phyloP scores from a whole-genome alignment of 768 basidiomycete species.

The Termitomyces sp. region DNA sequence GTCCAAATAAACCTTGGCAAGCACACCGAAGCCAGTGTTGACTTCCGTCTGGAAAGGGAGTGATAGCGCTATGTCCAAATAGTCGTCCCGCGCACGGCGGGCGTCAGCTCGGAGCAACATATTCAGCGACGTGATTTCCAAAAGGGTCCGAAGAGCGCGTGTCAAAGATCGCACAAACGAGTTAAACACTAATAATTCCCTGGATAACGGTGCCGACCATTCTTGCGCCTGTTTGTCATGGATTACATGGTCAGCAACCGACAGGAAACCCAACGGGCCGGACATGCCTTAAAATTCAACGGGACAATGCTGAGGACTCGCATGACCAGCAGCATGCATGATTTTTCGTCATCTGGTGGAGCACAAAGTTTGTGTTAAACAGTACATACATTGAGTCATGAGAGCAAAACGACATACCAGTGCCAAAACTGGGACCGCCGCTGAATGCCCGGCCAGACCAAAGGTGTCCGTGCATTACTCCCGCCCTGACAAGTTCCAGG shows the following conservation, averaged over 20 bases:
- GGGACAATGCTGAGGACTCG: conserved; percentile 93
- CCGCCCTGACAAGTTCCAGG: conserved; percentile 92
- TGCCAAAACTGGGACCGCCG: conserved; percentile 93
- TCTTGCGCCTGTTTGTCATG: conserved; percentile 57
- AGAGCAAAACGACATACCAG: conserved; percentile 48
- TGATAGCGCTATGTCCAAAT: conserved; percentile 87
- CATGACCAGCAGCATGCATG: conserved; percentile 94
- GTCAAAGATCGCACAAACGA: conserved; percentile 92
- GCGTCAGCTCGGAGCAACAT: conserved; percentile 91
- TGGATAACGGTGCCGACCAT: conserved; percentile 95
- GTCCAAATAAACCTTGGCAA: conserved; percentile 95
- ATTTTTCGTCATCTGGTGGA: conserved; percentile 82
- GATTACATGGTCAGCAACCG: not conserved
- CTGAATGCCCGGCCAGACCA: conserved; percentile 88
- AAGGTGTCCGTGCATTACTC: conserved; percentile 91
- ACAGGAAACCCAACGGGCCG: conserved; percentile 5
- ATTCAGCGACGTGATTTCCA: conserved; percentile 90
- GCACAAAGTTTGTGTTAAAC: conserved; percentile 17
- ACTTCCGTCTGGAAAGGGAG: conserved; percentile 95
- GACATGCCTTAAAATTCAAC: conserved; percentile 82
- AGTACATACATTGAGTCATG: conserved; percentile 19
- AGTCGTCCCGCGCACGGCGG: conserved; percentile 80
- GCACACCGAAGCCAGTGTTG: conserved; percentile 96
- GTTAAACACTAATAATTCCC: conserved; percentile 97
- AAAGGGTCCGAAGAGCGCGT: conserved; percentile 81